phyloP scores from a whole-genome alignment of 2,329 filamentous ascomycete species.

The Arthroderma sp. region DNA sequence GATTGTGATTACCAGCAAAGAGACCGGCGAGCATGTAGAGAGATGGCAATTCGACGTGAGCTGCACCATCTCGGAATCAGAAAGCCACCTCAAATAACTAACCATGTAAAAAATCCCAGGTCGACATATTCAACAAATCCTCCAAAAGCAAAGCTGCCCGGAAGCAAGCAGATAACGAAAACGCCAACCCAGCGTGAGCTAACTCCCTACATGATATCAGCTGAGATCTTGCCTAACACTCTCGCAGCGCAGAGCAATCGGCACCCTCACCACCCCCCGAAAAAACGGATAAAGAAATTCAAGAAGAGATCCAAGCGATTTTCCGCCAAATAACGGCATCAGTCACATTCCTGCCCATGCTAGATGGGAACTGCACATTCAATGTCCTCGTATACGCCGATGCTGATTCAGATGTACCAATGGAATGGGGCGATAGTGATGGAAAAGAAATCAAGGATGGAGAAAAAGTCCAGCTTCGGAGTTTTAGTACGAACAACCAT shows the following conservation, averaged over 20 bases:
- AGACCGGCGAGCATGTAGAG: constrained; percentile 91
- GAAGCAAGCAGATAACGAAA: constrained; percentile 37
- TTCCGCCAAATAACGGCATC: constrained; percentile 97
- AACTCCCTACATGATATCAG: not conserved
- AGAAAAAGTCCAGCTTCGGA: constrained; percentile 87
- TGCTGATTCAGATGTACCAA: constrained; percentile 86
- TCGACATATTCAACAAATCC: constrained; percentile 44
- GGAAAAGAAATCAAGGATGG: constrained; percentile 91
- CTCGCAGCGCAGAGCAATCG: constrained; percentile 2
- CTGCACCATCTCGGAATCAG: constrained; percentile 10
- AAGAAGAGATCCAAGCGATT: constrained; percentile 87
- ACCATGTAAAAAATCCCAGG: constrained; percentile 20
- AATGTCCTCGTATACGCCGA: constrained; percentile 97
- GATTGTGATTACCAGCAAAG: constrained; percentile 91
- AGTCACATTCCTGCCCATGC: constrained; percentile 88
- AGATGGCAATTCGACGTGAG: constrained; percentile 92
- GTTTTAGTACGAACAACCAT: constrained; percentile 91
- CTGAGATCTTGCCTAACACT: not conserved
- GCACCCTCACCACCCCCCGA: constrained; percentile 32
- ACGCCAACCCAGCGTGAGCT: constrained; percentile 42
- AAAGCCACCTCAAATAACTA: not conserved
- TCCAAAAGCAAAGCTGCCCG: constrained; percentile 38
- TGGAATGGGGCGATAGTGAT: constrained; percentile 98
- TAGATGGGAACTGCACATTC: constrained; percentile 92
- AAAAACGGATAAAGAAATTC: constrained; percentile 88